Conservation (phyloP, 176 grass and related monocot species). For the Leersia perrieri region DNA sequence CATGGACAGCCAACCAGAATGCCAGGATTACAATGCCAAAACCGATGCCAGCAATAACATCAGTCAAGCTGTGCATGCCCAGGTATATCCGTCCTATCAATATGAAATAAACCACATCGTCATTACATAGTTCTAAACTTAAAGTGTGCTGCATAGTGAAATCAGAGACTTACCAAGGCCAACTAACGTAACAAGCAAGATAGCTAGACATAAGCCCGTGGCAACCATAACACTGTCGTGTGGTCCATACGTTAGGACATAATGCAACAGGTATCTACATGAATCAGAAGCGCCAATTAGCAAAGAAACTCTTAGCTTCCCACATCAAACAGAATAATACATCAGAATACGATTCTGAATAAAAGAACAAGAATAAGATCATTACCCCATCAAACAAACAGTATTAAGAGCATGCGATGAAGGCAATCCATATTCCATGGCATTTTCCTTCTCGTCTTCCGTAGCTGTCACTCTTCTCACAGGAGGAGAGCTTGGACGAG, state of each 20-base stretch:
- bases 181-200: constrained; percentile 55
- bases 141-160: neutral
- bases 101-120: constrained; percentile 32
- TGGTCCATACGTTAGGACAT: constrained; percentile 50
- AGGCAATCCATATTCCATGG: constrained; percentile 95
- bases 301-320: neutral
- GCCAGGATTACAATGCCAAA: constrained; percentile 74
- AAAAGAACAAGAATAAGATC: neutral
- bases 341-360: neutral
- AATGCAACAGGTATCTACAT: constrained; percentile 81
- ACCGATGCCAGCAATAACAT: constrained; percentile 67
- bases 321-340: neutral
- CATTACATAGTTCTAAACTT: neutral
- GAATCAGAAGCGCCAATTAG: constrained; percentile 13
- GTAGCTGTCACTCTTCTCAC: constrained; percentile 85
- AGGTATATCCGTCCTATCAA: constrained; percentile 83
- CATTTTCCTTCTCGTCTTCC: constrained; percentile 89
- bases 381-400: constrained; percentile 92
- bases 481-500: constrained; percentile 86
- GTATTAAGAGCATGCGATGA: constrained; percentile 92
- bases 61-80: constrained; percentile 92
- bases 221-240: constrained; percentile 32
- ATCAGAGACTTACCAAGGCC: constrained; percentile 58
- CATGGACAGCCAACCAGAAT: constrained; percentile 74
- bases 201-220: constrained; percentile 45